These are phyloP conservation scores for Fusarium sp. DNA, from an alignment of 2,329 filamentous ascomycete species.

Conservation along the genomic window DNA sequence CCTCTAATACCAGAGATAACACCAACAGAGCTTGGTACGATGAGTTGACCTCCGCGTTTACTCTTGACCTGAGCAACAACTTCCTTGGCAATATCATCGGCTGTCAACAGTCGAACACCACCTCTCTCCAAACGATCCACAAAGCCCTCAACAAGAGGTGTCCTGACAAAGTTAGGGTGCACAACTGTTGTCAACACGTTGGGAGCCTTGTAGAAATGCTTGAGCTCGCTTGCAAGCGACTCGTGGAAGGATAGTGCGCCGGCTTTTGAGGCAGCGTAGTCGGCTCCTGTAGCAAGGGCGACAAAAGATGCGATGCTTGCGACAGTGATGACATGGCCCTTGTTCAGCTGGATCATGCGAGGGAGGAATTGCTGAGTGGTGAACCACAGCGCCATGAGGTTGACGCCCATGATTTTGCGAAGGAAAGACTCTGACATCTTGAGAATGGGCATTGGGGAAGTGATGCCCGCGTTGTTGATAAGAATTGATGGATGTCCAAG, in stretches of 20 bases:
- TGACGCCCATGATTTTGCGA: slow-evolving; percentile 76
- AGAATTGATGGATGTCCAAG: slow-evolving; percentile 75
- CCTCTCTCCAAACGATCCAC: slow-evolving; percentile 46
- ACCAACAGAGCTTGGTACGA: slow-evolving; percentile 55
- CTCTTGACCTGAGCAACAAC: slow-evolving; percentile 61
- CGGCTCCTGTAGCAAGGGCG: slow-evolving; percentile 70
- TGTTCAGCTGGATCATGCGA: slow-evolving; percentile 70
- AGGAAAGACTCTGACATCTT: slow-evolving; percentile 67
- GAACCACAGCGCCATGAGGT: slow-evolving; percentile 74
- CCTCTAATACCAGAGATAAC: slow-evolving; percentile 55
- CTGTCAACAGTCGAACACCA: slow-evolving; percentile 50
- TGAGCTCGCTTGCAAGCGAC: slow-evolving; percentile 68
- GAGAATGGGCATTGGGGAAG: slow-evolving; percentile 70
- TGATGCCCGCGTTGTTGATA: slow-evolving; percentile 78
- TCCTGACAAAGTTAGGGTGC: slow-evolving; percentile 68
- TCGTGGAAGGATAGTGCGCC: slow-evolving; percentile 77
- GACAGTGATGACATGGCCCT: slow-evolving; percentile 79
- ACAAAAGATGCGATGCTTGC: slow-evolving; percentile 74
- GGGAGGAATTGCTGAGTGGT: slow-evolving; percentile 76
- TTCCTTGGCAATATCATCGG: slow-evolving; percentile 56
- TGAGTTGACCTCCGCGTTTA: slow-evolving; percentile 60
- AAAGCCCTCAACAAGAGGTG: slow-evolving; percentile 58
- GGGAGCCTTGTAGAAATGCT: slow-evolving; percentile 70
- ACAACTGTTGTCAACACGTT: slow-evolving; percentile 74
- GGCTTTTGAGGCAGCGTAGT: slow-evolving; percentile 76